A percentile compares a stretch with the other conserved stretches of the same genome.
These are phyloP conservation scores for Phyllosticta citribraziliensis DNA, from an alignment of 2,329 filamentous ascomycete genomes.

Conservation along the genomic window DNA sequence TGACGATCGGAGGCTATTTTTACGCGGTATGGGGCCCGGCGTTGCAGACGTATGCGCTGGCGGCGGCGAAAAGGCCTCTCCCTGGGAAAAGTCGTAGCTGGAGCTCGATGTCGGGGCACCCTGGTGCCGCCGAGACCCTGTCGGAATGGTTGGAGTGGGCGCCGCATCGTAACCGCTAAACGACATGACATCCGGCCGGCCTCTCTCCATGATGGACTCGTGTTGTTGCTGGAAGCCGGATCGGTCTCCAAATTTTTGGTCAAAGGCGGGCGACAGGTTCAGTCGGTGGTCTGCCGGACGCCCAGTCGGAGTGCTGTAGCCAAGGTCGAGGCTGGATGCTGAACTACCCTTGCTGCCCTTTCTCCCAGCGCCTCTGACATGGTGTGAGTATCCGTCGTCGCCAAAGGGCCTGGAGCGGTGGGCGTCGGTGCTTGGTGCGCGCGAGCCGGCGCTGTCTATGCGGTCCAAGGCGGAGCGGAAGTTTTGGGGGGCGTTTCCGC, in stretches of 20 bases:
- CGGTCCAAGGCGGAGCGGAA: constrained; percentile 32
- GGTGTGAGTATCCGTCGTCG: constrained; percentile 21
- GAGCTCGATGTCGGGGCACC: constrained; percentile 30
- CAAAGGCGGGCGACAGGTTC: constrained; percentile 64
- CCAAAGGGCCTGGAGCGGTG: constrained; percentile 16
- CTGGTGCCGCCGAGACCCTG: constrained; percentile 56
- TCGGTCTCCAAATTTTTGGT: constrained; percentile 40
- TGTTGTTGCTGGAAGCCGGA: constrained; percentile 17
- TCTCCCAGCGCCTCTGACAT: constrained; percentile 36
- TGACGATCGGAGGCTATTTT: constrained; percentile 50
- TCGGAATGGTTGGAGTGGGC: constrained; percentile 75
- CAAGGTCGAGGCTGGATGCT: constrained; percentile 56
- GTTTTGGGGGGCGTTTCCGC: constrained; percentile 74
- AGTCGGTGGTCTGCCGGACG: neutral
- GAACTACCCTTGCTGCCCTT: constrained; percentile 66
- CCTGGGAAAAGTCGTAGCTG: constrained; percentile 20
- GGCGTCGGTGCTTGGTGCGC: neutral
- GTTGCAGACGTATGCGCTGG: constrained; percentile 34
- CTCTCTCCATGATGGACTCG: constrained; percentile 35
- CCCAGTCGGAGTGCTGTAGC: constrained; percentile 49
- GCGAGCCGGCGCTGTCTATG: constrained; percentile 18
- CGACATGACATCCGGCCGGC: constrained; percentile 32
- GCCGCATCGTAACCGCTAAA: constrained; percentile 65
- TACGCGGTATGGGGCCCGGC: constrained; percentile 4
- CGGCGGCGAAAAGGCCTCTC: constrained; percentile 29